phyloP scores from a whole-genome alignment of 2,329 filamentous ascomycete species.

The Madurella fahalii region DNA sequence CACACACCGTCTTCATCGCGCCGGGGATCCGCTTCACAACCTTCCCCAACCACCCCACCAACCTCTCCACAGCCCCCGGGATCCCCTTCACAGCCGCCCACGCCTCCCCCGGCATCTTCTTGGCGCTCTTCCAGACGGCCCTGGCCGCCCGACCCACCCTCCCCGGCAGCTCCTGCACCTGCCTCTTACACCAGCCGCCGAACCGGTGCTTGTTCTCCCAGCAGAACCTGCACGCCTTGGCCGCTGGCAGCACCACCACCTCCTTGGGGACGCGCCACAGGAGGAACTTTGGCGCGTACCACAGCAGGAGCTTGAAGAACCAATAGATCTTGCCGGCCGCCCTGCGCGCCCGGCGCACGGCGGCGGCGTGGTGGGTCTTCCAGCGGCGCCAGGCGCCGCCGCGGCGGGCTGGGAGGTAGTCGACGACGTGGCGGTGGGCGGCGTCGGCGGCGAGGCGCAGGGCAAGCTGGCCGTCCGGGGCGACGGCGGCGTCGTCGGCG shows the following conservation, averaged over 20 bases:
- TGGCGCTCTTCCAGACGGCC: slow-evolving; percentile 13
- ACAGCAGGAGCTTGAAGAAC: slow-evolving; percentile 21
- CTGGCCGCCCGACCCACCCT: slow-evolving; percentile 23
- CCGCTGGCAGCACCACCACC: slow-evolving; percentile 12
- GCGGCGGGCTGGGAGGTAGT: slow-evolving; percentile 38
- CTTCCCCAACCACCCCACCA: slow-evolving; percentile 21
- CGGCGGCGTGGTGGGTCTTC: slow-evolving; percentile 30
- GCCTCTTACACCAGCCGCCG: slow-evolving; percentile 30
- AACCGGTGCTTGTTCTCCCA: slow-evolving; percentile 24
- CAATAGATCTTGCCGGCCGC: slow-evolving; percentile 23
- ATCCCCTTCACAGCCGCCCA: slow-evolving; percentile 24
- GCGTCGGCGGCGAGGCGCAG: slow-evolving; percentile 41
- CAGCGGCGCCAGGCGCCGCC: slow-evolving; percentile 38
- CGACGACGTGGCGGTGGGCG: slow-evolving; percentile 41
- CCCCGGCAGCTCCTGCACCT: slow-evolving; percentile 28
- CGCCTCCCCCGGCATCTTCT: slow-evolving; percentile 15
- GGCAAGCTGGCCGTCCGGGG: slow-evolving; percentile 43
- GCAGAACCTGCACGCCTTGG: slow-evolving; percentile 26
- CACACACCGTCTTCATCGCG: slow-evolving; percentile 24
- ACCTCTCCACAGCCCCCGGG: slow-evolving; percentile 20
- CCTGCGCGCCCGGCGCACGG: slow-evolving; percentile 27
- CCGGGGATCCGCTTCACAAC: slow-evolving; percentile 25
- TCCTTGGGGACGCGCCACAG: slow-evolving; percentile 31
- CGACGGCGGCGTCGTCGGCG: slow-evolving; percentile 41
- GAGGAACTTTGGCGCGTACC: slow-evolving; percentile 24